phyloP scores from a whole-genome alignment of 805 yeast species.

The Torulaspora quercuum region DNA sequence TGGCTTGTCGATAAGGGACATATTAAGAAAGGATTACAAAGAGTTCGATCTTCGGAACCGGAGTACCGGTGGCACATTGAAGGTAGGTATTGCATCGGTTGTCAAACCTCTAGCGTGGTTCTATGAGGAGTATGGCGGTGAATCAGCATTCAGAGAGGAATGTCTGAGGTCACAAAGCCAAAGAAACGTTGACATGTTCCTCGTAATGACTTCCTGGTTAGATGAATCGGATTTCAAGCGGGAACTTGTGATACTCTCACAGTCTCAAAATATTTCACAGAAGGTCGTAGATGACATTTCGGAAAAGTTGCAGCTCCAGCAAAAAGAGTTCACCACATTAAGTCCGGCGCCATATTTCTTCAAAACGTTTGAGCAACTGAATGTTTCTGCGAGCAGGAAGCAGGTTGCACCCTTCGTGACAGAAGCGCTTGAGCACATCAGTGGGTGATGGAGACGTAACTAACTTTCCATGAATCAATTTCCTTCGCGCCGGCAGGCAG shows the following conservation, averaged over 20 bases:
- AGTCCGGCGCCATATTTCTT: slow-evolving; percentile 5
- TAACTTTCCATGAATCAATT: slow-evolving; percentile 26
- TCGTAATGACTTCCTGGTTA: slow-evolving; percentile 49
- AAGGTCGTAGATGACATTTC: slow-evolving; percentile 19
- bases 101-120: slow-evolving; percentile 63
- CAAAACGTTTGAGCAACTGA: slow-evolving; percentile 45
- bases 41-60: slow-evolving; percentile 45
- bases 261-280: slow-evolving; percentile 18
- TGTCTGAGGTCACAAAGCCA: slow-evolving; percentile 28
- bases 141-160: slow-evolving; percentile 21
- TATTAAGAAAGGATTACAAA: slow-evolving; percentile 82
- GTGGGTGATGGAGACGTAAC: slow-evolving; percentile 16
- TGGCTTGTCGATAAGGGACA: slow-evolving; percentile 57
- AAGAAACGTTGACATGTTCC: slow-evolving; percentile 39
- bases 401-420: slow-evolving; percentile 69
- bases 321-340: slow-evolving; percentile 1
- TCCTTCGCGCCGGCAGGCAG: slow-evolving; percentile 17
- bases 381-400: slow-evolving; percentile 69
- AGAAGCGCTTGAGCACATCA: slow-evolving; percentile 22
- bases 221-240: slow-evolving; percentile 40
- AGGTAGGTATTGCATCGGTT: slow-evolving; percentile 73
- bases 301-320: slow-evolving; percentile 15
- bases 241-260: slow-evolving; percentile 40
- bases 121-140: slow-evolving; percentile 33
- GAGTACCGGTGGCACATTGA: slow-evolving; percentile 31